Conservation (phyloP, 2,329 filamentous ascomycete genomes). For the Dothidotthia symphoricarpi region DNA sequence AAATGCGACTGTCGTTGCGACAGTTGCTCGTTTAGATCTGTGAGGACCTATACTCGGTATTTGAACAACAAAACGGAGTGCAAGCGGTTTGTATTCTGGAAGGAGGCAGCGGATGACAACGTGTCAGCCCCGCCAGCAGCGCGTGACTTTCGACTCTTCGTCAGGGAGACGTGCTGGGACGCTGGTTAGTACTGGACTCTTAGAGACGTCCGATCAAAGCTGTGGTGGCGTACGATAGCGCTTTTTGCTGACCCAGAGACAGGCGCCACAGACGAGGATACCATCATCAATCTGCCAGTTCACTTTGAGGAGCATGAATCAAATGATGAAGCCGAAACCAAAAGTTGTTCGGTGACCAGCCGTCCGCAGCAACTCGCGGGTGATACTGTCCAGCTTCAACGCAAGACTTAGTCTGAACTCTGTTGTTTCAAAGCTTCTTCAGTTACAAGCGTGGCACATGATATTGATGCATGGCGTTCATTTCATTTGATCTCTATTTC, state of each 20-base stretch:
- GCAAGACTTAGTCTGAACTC: not conserved
- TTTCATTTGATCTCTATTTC: slow-evolving; percentile 6
- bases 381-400: no score
- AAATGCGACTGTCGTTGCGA: slow-evolving; percentile 32
- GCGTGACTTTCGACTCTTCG: slow-evolving; percentile 17
- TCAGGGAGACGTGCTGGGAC: slow-evolving; percentile 23
- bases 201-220: slow-evolving; percentile 2
- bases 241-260: slow-evolving; percentile 8
- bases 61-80: slow-evolving; percentile 30
- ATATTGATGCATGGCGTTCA: slow-evolving; percentile 2
- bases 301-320: slow-evolving; percentile 5
- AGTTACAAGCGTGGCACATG: not conserved
- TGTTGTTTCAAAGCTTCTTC: not conserved
- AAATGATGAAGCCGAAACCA: not conserved
- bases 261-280: slow-evolving; percentile 5
- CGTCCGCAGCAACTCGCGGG: not conserved
- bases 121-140: not conserved
- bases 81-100: slow-evolving; percentile 26
- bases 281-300: slow-evolving; percentile 22
- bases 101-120: slow-evolving; percentile 3
- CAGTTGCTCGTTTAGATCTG: slow-evolving; percentile 27
- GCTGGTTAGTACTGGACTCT: slow-evolving; percentile 11
- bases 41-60: slow-evolving; percentile 34
- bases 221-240: slow-evolving; percentile 5
- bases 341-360: slow-evolving; percentile 1